These are phyloP conservation scores for Trichoderma breve DNA, from an alignment of 2,329 filamentous ascomycete genomes.

Conservation along the genomic window DNA sequence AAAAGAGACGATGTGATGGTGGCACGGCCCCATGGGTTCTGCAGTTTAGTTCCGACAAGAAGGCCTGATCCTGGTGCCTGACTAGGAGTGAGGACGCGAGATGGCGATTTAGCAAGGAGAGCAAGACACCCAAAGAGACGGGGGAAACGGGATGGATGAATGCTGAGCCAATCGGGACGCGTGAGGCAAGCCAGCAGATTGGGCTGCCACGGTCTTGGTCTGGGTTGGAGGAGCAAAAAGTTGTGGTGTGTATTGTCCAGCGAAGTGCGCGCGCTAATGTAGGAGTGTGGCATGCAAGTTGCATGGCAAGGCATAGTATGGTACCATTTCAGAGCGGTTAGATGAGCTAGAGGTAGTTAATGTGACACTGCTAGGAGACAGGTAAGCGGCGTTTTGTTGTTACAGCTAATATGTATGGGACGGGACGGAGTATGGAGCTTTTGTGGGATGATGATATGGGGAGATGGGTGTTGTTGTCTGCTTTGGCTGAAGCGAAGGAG, in stretches of 20 bases:
- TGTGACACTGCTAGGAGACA: background rate
- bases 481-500: background rate
- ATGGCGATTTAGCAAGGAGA: background rate
- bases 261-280: slow-evolving; percentile 1
- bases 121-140: background rate
- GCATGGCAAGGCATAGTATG: background rate
- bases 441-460: background rate
- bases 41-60: background rate
- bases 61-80: slow-evolving; percentile 11
- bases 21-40: background rate
- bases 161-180: background rate
- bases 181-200: background rate
- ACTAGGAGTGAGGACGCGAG: slow-evolving; percentile 4
- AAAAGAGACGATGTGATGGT: background rate
- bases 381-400: background rate
- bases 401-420: background rate
- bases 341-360: background rate
- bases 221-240: background rate
- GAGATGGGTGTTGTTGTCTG: background rate
- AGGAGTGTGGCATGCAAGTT: background rate
- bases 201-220: background rate
- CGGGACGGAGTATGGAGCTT: background rate
- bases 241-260: background rate
- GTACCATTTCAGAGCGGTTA: background rate
- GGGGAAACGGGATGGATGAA: background rate